phyloP scores from a whole-genome alignment of 1,284 basidiomycete species.

The Ustilago bromivora region DNA sequence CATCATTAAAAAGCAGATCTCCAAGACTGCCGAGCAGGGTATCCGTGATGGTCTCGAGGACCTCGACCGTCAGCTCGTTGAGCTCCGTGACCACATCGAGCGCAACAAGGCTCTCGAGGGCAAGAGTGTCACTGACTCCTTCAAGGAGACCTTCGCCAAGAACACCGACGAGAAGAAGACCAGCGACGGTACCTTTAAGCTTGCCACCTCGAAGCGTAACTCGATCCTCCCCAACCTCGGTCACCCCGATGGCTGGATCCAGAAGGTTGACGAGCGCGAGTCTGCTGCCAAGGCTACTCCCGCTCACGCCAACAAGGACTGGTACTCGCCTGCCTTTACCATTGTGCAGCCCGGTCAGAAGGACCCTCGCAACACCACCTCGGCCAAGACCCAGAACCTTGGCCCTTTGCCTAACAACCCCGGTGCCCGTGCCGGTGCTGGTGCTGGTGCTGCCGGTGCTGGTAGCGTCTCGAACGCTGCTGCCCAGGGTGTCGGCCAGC shows the following conservation, averaged over 20 bases:
- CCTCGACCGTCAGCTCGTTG: constrained; percentile 86
- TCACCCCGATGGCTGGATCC: constrained; percentile 79
- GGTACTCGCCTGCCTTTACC: constrained; percentile 78
- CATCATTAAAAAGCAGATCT: constrained; percentile 89
- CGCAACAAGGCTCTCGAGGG: constrained; percentile 53
- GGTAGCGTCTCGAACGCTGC: constrained; percentile 26
- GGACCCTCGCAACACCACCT: constrained; percentile 49
- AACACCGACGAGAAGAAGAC: constrained; percentile 67
- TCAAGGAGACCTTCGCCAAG: constrained; percentile 77
- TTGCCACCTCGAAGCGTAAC: constrained; percentile 63
- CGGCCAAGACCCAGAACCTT: constrained; percentile 47
- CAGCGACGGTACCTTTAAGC: constrained; percentile 60
- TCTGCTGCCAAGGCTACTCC: constrained; percentile 71
- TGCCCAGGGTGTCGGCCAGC: constrained; percentile 32
- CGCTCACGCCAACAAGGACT: constrained; percentile 73
- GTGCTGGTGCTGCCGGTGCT: constrained; percentile 1
- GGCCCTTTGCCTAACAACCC: constrained; percentile 41
- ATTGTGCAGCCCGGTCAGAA: constrained; percentile 55
- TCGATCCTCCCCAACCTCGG: constrained; percentile 73
- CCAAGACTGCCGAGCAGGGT: constrained; percentile 82
- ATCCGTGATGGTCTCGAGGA: constrained; percentile 86
- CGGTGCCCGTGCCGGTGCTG: too few relatives aligned
- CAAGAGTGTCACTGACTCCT: constrained; percentile 69
- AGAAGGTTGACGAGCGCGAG: constrained; percentile 76
- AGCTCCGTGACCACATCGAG: constrained; percentile 80